These are phyloP conservation scores for Micractinium conductrix DNA, from an alignment of 139 green algal genomes.

Conservation along the genomic window DNA sequence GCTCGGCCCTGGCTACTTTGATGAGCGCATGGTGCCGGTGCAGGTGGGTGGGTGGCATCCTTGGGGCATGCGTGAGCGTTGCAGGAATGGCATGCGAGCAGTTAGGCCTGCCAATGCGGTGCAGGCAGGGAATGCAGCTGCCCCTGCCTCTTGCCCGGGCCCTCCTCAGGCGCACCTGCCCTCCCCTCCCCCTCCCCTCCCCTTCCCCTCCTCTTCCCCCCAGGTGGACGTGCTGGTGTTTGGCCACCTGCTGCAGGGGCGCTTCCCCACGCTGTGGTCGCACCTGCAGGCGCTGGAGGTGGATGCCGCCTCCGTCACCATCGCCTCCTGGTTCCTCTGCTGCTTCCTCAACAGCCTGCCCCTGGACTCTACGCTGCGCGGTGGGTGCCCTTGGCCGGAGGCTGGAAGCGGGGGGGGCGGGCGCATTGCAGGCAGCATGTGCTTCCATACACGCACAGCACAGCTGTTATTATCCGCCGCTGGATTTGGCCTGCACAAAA, in stretches of 20 bases:
- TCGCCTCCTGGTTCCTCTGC: conserved; percentile 89
- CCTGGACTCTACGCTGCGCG: conserved; percentile 65
- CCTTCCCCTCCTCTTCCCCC: conserved; percentile 16
- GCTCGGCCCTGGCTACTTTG: conserved; percentile 79
- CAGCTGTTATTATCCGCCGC: no score
- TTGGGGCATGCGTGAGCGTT: no score
- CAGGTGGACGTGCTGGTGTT: conserved; percentile 82
- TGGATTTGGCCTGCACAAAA: no score
- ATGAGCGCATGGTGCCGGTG: conserved; percentile 78
- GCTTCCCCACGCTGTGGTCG: conserved; percentile 61
- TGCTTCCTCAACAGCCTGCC: conserved; percentile 91
- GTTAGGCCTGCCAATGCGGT: conserved; percentile 74
- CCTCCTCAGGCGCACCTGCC: no score
- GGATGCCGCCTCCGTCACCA: conserved; percentile 62
- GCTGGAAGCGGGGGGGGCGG: no score
- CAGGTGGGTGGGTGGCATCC: conserved; percentile 60
- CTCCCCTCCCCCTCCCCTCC: neutral
- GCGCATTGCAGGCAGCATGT: no score
- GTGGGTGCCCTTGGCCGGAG: no score
- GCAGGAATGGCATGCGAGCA: no score
- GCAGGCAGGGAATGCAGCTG: conserved; percentile 65
- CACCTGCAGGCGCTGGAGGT: conserved; percentile 71
- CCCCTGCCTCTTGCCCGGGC: neutral
- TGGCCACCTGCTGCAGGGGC: conserved; percentile 57
- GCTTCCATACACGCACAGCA: no score